Conservation (phyloP, 257 asterid species). For the Knoxia roxburghii region DNA sequence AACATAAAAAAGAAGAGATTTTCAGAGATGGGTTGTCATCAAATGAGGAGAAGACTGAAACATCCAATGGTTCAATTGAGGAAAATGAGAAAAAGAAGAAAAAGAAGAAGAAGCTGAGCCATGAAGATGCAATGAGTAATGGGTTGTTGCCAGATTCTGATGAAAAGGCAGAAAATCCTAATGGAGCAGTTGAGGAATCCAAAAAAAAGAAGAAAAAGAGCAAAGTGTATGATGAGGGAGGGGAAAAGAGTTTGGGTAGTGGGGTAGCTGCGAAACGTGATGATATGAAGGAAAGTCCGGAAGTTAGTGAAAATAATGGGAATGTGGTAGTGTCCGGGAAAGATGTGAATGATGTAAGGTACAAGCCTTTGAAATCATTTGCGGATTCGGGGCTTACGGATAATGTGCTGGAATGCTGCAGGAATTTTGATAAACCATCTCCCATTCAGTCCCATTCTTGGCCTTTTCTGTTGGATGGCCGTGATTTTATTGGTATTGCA, state of each 20-base stretch:
- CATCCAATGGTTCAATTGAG: conserved; percentile 25
- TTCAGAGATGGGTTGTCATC: neutral
- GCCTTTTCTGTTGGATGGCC: conserved; percentile 90
- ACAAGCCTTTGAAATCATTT: conserved; percentile 57
- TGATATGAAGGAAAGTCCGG: conserved; percentile 27
- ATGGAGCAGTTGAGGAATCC: conserved; percentile 26
- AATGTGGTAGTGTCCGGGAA: conserved; percentile 76
- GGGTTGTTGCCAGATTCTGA: conserved; percentile 5
- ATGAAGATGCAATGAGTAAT: neutral
- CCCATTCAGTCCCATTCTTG: conserved; percentile 94
- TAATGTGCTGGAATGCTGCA: conserved; percentile 75
- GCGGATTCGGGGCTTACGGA: conserved; percentile 57
- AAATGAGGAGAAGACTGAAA: conserved; percentile 11
- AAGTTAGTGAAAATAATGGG: conserved; percentile 39
- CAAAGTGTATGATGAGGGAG: conserved; percentile 4
- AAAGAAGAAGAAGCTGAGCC: conserved; percentile 13
- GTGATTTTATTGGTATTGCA: conserved; percentile 95
- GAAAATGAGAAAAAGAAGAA: conserved; percentile 32
- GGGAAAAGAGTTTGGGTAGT: conserved; percentile 3
- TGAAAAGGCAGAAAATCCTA: conserved; percentile 10
- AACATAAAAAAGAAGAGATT: conserved; percentile 18
- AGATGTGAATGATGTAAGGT: conserved; percentile 54
- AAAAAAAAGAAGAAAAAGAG: conserved; percentile 27
- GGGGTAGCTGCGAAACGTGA: conserved; percentile 25
- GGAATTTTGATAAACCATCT: conserved; percentile 75